phyloP scores from a whole-genome alignment of 2,329 filamentous ascomycete species.

The Conoideocrella luteorostrata region DNA sequence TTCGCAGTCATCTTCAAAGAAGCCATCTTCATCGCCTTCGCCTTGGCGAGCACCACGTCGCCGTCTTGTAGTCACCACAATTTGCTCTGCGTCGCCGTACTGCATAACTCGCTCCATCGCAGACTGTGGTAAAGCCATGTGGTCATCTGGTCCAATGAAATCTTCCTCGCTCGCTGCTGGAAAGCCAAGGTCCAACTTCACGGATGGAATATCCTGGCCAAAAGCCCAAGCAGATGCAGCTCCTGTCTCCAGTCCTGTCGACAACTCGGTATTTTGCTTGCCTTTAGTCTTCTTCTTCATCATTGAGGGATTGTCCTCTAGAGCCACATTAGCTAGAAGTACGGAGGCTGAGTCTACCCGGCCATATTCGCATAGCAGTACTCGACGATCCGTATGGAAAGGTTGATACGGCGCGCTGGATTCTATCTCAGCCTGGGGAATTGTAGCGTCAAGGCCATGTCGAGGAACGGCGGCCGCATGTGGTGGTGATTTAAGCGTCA shows the following conservation, averaged over 20 bases:
- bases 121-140: slow-evolving; percentile 54
- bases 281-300: slow-evolving; percentile 31
- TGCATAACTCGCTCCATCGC: slow-evolving; percentile 59
- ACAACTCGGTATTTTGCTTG: slow-evolving; percentile 1
- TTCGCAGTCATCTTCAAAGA: slow-evolving; percentile 91
- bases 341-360: slow-evolving; percentile 28
- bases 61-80: slow-evolving; percentile 74
- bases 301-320: slow-evolving; percentile 33
- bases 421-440: slow-evolving; percentile 79
- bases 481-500: slow-evolving; percentile 41
- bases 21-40: slow-evolving; percentile 60
- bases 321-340: slow-evolving; percentile 33
- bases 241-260: slow-evolving; percentile 9
- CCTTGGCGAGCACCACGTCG: slow-evolving; percentile 48
- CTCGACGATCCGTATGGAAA: slow-evolving; percentile 85
- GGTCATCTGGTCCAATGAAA: slow-evolving; percentile 44
- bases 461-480: slow-evolving; percentile 29
- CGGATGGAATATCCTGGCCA: slow-evolving; percentile 45
- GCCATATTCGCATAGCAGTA: slow-evolving; percentile 66
- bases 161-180: slow-evolving; percentile 44
- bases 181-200: slow-evolving; percentile 48
- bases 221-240: slow-evolving; percentile 47
- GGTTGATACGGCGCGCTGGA: slow-evolving; percentile 94
- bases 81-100: slow-evolving; percentile 62
- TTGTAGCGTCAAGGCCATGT: slow-evolving; percentile 53